Percentiles rank a stretch among this genome's conserved stretches.
phyloP scores from a whole-genome alignment of 805 yeast species.

The Nakazawaea ernobii region DNA sequence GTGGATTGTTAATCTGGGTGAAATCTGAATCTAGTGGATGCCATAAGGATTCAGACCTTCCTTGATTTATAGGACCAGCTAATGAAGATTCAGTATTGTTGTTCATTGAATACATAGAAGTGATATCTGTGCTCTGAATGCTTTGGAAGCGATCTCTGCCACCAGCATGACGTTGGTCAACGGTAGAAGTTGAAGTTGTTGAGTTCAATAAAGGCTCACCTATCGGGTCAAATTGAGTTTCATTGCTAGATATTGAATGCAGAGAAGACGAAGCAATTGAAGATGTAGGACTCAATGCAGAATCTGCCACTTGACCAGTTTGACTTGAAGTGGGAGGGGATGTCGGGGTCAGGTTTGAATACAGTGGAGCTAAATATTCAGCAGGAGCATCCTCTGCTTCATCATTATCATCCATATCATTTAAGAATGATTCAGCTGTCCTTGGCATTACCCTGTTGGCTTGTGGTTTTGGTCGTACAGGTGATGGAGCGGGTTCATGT shows the following conservation, averaged over 20 bases:
- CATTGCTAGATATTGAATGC: not conserved
- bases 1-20: conserved; percentile 7
- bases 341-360: not conserved
- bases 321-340: not conserved
- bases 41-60: conserved; percentile 18
- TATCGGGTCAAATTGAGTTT: conserved; percentile 6
- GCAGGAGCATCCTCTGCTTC: not conserved
- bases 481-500: not conserved
- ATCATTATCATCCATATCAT: conserved; percentile 2
- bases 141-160: conserved; percentile 6
- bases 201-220: conserved; percentile 9
- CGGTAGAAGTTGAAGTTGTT: conserved; percentile 3
- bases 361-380: not conserved
- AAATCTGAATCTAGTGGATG: conserved; percentile 18
- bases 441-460: not conserved
- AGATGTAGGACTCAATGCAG: conserved; percentile 2
- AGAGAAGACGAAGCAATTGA: conserved; percentile 3
- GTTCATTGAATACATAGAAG: conserved; percentile 9
- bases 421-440: conserved; percentile 10
- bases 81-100: conserved; percentile 8
- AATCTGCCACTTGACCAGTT: not conserved
- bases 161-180: not conserved
- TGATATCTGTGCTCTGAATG: conserved; percentile 12
- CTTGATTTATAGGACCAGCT: not conserved
- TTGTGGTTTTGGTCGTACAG: not conserved